phyloP scores from a whole-genome alignment of 768 basidiomycete species.

The Pholiota microspora region DNA sequence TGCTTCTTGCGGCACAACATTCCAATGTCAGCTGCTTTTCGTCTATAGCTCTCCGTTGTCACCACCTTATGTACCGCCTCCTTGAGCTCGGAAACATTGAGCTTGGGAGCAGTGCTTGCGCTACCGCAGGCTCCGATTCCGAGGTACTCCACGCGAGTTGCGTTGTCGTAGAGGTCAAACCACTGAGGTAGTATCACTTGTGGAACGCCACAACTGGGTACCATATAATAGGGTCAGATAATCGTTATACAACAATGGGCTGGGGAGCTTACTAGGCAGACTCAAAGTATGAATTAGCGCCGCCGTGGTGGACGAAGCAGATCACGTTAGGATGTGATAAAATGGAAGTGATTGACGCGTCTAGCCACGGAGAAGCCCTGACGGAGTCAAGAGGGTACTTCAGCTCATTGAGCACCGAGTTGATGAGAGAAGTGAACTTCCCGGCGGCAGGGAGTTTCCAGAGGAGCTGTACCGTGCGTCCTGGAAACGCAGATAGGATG shows the following conservation, averaged over 20 bases:
- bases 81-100: neutral
- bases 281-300: constrained; percentile 4
- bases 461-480: neutral
- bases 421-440: neutral
- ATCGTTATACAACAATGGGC: neutral
- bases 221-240: neutral
- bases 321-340: neutral
- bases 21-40: neutral
- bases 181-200: constrained; percentile 2
- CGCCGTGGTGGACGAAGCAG: neutral
- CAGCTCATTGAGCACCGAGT: neutral
- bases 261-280: constrained; percentile 1
- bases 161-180: constrained; percentile 3
- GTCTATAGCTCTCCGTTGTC: neutral
- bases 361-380: neutral
- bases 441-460: constrained; percentile 1
- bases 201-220: neutral
- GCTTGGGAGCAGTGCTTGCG: neutral
- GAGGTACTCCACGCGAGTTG: neutral
- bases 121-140: neutral
- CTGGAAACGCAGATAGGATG: neutral
- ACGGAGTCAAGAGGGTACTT: neutral
- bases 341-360: neutral
- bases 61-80: neutral
- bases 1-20: neutral